Evolutionary conservation across 2,329 filamentous ascomycete species (phyloP), one percentile per base, ranked within the genome.

Genomic region (Dothideomycetes sp.): DNA sequence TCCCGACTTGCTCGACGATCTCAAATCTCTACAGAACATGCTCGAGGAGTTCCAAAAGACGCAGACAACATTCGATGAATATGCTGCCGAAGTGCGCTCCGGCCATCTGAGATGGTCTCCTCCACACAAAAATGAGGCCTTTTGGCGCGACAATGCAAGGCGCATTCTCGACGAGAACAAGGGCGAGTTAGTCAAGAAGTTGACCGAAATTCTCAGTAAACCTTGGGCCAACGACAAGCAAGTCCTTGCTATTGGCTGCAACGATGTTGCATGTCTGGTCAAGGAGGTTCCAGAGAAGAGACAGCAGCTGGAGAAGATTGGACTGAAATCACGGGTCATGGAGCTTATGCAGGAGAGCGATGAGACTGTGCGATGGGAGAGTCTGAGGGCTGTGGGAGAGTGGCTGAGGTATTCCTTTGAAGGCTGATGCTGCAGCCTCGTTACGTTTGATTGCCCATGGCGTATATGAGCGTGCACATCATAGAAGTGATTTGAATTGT

Each of bases 61-160:
- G 18, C 76, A 80, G 49, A 81, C 75, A 2, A 80, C 77, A 0
- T 78, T 80, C 47, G 75, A 79, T 51, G 68, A 78, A 51, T 81
- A 84, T 59, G 78, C 86, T 4, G 84, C 83, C 41, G 88, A 95
- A 63, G 73, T 95, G 37, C 75, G 83, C 52, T 80, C 84, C 2
- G 88, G 88, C 27, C 87, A 94, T 57, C 72, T 95, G 40, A 81
- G 86, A 54, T 95, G 88, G 88, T 91, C 84, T 4, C 88, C 88
- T 19, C 87, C 88, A 30, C 88, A 95, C 63, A 80, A 84, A 52
- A 89, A 81, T 65, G 72, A 79, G 34, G 75, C 80, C 4, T 95
- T 95, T 66, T 95, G 88, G 88, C 77, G 79, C 32, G 88, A 94
- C 52, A 94, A 95, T 52, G 84, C 88, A 5, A 78, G 83, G 43